These are phyloP conservation scores for Wilcoxina mikolae DNA, from an alignment of 495 filamentous ascomycete genomes.

Conservation along the genomic window DNA sequence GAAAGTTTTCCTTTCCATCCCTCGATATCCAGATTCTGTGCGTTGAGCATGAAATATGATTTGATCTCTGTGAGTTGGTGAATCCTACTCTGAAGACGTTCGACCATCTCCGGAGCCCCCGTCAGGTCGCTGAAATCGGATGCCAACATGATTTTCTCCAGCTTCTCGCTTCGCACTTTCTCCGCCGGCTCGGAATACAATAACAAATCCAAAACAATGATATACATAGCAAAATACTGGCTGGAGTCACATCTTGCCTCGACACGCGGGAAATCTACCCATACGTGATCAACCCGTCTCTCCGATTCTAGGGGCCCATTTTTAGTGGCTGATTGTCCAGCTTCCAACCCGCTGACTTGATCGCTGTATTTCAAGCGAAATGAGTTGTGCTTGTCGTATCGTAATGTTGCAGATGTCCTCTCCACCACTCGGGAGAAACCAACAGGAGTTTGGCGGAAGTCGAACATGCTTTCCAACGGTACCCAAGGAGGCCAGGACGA, in stretches of 20 bases:
- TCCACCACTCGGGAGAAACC: constrained; percentile 92
- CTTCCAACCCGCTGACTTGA: constrained; percentile 49
- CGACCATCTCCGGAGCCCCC: constrained; percentile 87
- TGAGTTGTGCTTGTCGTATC: constrained; percentile 97
- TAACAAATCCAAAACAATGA: constrained; percentile 87
- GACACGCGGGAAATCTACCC: constrained; percentile 88
- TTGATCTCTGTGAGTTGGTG: constrained; percentile 95
- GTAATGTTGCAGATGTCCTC: constrained; percentile 79
- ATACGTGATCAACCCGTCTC: constrained; percentile 79
- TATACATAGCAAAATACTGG: constrained; percentile 93
- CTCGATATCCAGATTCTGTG: constrained; percentile 69
- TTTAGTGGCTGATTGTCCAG: constrained; percentile 34
- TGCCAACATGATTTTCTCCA: constrained; percentile 98
- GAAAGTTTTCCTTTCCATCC: constrained; percentile 80
- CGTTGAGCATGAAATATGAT: constrained; percentile 82
- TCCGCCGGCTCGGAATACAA: constrained; percentile 92
- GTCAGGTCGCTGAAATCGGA: constrained; percentile 97
- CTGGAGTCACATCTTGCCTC: constrained; percentile 86
- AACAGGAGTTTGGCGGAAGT: constrained; percentile 80
- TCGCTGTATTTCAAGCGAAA: constrained; percentile 95
- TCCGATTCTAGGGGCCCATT: constrained; percentile 44
- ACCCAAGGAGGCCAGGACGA: constrained; percentile 96
- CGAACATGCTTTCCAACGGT: constrained; percentile 93
- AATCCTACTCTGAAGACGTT: constrained; percentile 76
- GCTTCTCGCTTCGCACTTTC: constrained; percentile 78